Conservation (phyloP, 495 filamentous ascomycete genomes). For the Trichoderma gamsii region DNA sequence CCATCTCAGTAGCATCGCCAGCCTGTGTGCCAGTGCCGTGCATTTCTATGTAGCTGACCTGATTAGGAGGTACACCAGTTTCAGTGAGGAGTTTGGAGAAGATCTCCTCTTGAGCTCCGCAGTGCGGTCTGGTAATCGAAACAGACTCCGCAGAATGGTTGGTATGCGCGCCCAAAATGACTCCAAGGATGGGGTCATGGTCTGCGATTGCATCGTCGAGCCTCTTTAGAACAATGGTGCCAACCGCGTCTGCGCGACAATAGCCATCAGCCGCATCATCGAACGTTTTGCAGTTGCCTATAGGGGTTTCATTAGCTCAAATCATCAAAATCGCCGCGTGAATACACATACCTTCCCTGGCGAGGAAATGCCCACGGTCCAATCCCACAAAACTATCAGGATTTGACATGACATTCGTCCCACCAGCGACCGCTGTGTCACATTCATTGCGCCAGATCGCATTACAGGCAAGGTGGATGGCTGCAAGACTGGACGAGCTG, state of each 20-base stretch:
- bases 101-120: conserved; percentile 63
- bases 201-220: conserved; percentile 68
- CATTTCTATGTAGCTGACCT: conserved; percentile 80
- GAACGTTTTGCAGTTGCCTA: conserved; percentile 24
- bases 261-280: conserved; percentile 59
- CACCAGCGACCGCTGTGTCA: conserved; percentile 21
- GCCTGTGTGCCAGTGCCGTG: conserved; percentile 86
- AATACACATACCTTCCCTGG: conserved; percentile 26
- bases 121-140: conserved; percentile 80
- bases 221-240: conserved; percentile 65
- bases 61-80: conserved; percentile 63
- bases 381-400: conserved; percentile 64
- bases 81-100: conserved; percentile 62
- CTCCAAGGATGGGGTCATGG: conserved; percentile 65
- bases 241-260: conserved; percentile 68
- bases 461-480: conserved; percentile 44
- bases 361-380: conserved; percentile 34
- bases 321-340: conserved; percentile 42
- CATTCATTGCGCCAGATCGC: conserved; percentile 42
- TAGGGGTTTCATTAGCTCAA: conserved; percentile 26
- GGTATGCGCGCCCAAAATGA: conserved; percentile 60
- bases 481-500: conserved; percentile 41
- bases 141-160: conserved; percentile 73
- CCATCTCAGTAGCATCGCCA: conserved; percentile 75
- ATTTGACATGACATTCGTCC: conserved; percentile 30